Base-by-base conservation (phyloP, 305 asterid genomes). In the Solanum chacoense region DNA sequence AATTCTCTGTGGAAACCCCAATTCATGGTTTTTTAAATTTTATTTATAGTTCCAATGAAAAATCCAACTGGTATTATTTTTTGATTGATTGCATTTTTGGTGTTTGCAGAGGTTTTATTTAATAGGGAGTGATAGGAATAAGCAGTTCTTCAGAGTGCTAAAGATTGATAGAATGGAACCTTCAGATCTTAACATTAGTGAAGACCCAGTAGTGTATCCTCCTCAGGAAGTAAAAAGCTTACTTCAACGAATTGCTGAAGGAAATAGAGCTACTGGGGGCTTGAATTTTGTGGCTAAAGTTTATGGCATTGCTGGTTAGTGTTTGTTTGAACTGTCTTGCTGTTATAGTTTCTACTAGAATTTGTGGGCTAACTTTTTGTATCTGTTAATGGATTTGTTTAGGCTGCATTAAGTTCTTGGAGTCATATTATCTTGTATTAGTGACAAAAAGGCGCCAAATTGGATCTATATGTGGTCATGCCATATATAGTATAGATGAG, bases 181-280 rank as follows among this genome's bases (percentile, higher is more conserved):
- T 79, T 96, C 99, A 37, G 98, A 96, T 78, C 94, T 95, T 87
- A 97, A 95, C 93, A 95, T 95, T 87, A 97, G 99, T 38, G 98
- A 97, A 93, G 99, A 97, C 91, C 99, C 99, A 32, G 99, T 97
- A 72, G 98, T 94, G 87, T 97, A 97, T 94, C 95, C 98, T 1
- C 95, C 96, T 6, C 96, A 95, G 89, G 99, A 97, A 93, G 98
- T 96, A 50, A 96, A 95, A 92, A 96, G 93, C 93, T 92, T 97
- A 94, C 97, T 97, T 88, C 98, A 97, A 88, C 88, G 99, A 90
- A 94, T 97, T 90, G 95, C 95, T 65, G 99, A 97, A 94, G 99
- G 99, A 31, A 97, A 97, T 91, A 96, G 98, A 91, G 98, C 99
- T 76, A 97, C 99, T 8, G 99, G 99, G 87, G 99, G 99, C 50